These are phyloP conservation scores for Leavenworthia alabamica DNA, from an alignment of 345 rosid species.

Conservation along the genomic window DNA sequence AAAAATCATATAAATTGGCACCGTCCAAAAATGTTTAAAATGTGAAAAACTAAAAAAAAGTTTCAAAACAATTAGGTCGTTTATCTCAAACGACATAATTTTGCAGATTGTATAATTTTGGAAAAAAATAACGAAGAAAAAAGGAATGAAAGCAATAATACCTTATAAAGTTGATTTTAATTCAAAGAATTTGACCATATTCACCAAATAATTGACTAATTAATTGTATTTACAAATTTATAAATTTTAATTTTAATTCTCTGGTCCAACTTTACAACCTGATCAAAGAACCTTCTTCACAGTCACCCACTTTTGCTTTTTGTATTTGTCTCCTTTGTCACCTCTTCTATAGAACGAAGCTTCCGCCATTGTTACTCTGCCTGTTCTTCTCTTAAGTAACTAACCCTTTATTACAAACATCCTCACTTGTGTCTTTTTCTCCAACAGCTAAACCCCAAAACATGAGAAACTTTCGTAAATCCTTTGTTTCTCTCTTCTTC, in stretches of 20 bases:
- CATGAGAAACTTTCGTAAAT: conserved; percentile 12
- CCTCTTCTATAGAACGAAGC: background rate
- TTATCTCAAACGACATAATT: background rate
- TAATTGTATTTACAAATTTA: too few relatives aligned
- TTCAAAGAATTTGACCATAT: conserved; percentile 14
- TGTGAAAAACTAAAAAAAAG: background rate
- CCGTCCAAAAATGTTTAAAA: background rate
- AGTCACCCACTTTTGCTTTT: conserved; percentile 9
- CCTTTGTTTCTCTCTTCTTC: background rate
- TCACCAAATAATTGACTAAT: too few relatives aligned
- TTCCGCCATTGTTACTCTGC: conserved; percentile 20
- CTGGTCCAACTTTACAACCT: conserved; percentile 19
- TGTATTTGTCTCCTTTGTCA: conserved; percentile 15
- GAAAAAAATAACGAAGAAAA: background rate
- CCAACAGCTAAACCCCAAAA: background rate
- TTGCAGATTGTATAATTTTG: conserved; percentile 8
- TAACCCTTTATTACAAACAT: background rate
- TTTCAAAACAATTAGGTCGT: background rate
- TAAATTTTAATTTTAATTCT: background rate
- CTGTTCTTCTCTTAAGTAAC: background rate
- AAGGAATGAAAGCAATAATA: background rate
- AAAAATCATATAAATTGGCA: background rate
- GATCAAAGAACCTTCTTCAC: conserved; percentile 11
- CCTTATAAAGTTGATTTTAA: background rate
- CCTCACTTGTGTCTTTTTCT: conserved; percentile 15